A percentile compares a stretch with the other conserved stretches of the same genome.
Evolutionary conservation across 768 basidiomycete species (phyloP).

Genomic region (Kwoniella bestiolae): DNA sequence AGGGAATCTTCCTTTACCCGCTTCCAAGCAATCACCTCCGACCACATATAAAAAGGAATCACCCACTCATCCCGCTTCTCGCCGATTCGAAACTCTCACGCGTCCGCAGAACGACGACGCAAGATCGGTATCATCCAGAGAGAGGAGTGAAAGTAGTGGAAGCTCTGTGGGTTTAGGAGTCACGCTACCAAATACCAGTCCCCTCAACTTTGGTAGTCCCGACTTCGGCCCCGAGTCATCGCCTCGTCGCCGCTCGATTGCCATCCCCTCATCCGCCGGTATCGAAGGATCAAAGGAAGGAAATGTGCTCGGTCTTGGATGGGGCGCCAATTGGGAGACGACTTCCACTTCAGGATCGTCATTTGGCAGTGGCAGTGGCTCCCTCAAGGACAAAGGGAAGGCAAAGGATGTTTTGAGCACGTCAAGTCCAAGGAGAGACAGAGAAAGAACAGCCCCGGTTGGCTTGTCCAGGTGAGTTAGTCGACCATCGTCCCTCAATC

Average conservation of each 20-base stretch:
- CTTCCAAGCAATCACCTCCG: conserved; percentile 26
- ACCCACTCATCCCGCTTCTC: conserved; percentile 19
- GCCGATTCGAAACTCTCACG: conserved; percentile 18
- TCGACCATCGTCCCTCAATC: neutral
- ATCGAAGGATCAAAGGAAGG: conserved; percentile 26
- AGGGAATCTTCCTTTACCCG: conserved; percentile 25
- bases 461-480: conserved; percentile 38
- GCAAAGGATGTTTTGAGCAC: conserved; percentile 34
- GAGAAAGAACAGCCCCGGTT: conserved; percentile 33
- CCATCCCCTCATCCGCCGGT: conserved; percentile 10
- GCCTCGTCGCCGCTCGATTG: conserved; percentile 10
- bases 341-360: conserved; percentile 29
- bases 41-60: conserved; percentile 12
- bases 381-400: conserved; percentile 43
- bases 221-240: conserved; percentile 33
- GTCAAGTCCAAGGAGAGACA: conserved; percentile 41
- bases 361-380: conserved; percentile 27
- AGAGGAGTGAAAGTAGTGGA: conserved; percentile 27
- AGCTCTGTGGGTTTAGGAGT: conserved; percentile 28
- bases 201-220: conserved; percentile 41
- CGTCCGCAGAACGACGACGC: conserved; percentile 8
- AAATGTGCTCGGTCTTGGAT: conserved; percentile 44
- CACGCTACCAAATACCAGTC: conserved; percentile 24
- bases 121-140: conserved; percentile 14
- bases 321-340: conserved; percentile 33